Evolutionary conservation across 116 monocot genomes (phyloP).

Genomic region (Posidonia oceanica): DNA sequence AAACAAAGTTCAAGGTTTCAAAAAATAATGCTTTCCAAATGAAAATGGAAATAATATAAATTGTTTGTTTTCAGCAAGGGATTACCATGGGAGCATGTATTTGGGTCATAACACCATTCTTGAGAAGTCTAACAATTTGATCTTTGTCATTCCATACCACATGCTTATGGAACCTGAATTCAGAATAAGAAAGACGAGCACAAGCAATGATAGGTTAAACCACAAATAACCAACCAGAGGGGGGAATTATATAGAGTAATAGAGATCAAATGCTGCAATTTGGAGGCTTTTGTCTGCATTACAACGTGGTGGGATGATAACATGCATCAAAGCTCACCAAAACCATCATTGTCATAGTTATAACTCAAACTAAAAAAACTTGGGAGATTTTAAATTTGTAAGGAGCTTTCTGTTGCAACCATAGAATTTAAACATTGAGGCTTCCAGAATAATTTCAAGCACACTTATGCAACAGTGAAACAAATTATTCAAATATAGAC

Average conservation of each 20-base stretch:
- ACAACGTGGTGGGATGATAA: too few species aligned
- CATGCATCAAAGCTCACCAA: too few species aligned
- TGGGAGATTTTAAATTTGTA: neutral
- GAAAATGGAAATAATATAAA: neutral
- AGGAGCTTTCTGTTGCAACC: neutral
- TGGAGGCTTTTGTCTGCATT: too few species aligned
- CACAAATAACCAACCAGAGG: neutral
- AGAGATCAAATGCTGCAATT: too few species aligned
- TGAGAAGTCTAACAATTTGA: constrained; percentile 60
- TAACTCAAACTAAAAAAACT: too few species aligned
- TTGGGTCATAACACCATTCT: constrained; percentile 78
- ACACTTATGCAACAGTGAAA: too few species aligned
- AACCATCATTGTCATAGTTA: too few species aligned
- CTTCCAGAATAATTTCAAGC: too few species aligned
- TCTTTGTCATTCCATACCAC: constrained; percentile 86
- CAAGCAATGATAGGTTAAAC: neutral
- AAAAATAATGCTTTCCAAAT: neutral
- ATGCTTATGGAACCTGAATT: constrained; percentile 72
- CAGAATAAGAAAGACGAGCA: neutral
- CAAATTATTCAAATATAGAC: too few species aligned
- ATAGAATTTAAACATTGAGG: neutral
- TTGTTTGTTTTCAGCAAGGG: neutral
- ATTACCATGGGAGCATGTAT: constrained; percentile 98
- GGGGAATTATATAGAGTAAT: too few species aligned
- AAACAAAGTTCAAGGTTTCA: neutral